Evolutionary conservation across 2,329 filamentous ascomycete species (phyloP), one percentile per base, ranked within the genome.

Genomic region (Eutypa lata): DNA sequence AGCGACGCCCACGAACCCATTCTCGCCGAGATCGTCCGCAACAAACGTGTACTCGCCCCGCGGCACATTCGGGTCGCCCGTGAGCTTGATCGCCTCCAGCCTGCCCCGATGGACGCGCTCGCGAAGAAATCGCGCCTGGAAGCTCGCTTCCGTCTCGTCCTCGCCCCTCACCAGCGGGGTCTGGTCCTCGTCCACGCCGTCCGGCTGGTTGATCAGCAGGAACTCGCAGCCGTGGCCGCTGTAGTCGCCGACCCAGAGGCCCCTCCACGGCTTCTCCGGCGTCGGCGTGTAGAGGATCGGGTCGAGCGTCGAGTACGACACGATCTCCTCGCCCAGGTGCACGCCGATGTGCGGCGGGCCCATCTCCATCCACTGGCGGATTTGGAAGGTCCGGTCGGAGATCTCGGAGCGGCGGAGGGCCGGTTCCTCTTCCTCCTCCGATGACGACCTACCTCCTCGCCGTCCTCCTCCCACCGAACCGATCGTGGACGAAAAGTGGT

Each of bases 161-260:
- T 71, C 65, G 8, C 58, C 51, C 45, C 71, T 73, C 5, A 69
- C 58, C 2, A 82, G 65, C 1, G 71, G 70, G 21, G 71, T 68
- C 51, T 76, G 68, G 1, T 67, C 62, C 40, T 73, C 70, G 31
- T 78, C 74, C 18, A 80, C 76, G 38, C 76, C 68, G 48, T 88
- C 85, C 0, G 85, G 84, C 65, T 99, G 94, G 60, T 91, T 77
- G 45, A 97, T 75, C 13, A 95, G 76, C 4, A 97, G 66, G 52
- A 97, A 96, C 69, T 97, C 93, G 68, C 88, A 92, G 1, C 92
- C 91, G 62, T 97, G 92, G 0, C 83, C 85, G 24, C 85, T 88
- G 64, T 96, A 97, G 67, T 97, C 92, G 1, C 92, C 92, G 16
- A 91, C 88, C 89, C 90, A 97, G 28, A 99, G 90, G 0, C 93